Conservation (phyloP, 192 early-diverging fungal genomes). For the Backusella macrospora region DNA sequence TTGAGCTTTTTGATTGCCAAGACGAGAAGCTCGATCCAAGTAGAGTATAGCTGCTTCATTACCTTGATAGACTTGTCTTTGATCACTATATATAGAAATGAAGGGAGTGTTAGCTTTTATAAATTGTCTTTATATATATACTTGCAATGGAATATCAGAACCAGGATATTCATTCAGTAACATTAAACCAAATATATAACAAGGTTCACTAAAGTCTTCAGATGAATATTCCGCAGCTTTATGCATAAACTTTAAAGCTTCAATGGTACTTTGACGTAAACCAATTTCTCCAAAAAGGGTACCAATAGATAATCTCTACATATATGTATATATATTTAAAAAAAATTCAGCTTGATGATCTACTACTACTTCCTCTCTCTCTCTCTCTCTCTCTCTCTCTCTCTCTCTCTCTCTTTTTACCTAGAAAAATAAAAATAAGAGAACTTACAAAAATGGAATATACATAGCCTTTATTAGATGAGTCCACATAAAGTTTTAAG, state of each 20-base stretch:
- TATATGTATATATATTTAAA: not conserved
- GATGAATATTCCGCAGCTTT: slow-evolving; percentile 72
- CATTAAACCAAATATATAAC: slow-evolving; percentile 79
- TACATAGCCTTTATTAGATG: slow-evolving; percentile 65
- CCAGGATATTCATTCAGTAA: slow-evolving; percentile 65
- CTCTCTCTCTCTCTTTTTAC: not conserved
- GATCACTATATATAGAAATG: slow-evolving; percentile 1
- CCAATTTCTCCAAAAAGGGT: slow-evolving; percentile 73
- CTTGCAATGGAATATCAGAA: slow-evolving; percentile 51
- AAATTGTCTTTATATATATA: not conserved
- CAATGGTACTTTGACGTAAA: slow-evolving; percentile 65
- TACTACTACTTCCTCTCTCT: no score
- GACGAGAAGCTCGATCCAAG: slow-evolving; percentile 71
- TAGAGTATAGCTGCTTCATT: slow-evolving; percentile 70
- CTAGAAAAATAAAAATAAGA: no score
- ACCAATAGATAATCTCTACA: slow-evolving; percentile 74
- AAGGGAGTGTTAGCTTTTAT: slow-evolving; percentile 45
- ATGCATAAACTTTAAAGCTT: slow-evolving; percentile 81
- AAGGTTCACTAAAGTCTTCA: slow-evolving; percentile 71
- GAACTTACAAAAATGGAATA: slow-evolving; percentile 63
- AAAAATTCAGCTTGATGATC: no score
- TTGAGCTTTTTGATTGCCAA: slow-evolving; percentile 74
- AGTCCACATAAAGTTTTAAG: slow-evolving; percentile 49
- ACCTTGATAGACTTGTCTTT: slow-evolving; percentile 7
- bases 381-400: not conserved